Evolutionary conservation across 179 eudicot genomes (phyloP), one percentile per base, ranked within the genome.

Genomic region (Vitellaria paradoxa): DNA sequence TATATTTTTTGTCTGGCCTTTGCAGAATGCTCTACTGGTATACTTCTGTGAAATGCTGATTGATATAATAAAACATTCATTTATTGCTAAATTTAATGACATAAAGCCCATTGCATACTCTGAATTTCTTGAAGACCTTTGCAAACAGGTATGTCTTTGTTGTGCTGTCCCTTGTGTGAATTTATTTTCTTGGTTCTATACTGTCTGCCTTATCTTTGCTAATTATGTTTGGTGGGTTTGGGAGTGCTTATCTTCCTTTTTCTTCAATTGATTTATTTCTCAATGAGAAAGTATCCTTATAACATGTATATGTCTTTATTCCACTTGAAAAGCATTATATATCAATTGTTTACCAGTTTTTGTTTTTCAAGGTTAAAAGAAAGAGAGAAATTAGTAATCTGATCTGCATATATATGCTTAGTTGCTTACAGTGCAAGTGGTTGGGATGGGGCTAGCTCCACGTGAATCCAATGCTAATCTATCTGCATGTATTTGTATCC

Each of bases 121-220:
- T 53, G 99, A 96, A 80, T 96, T 89, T 85, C 95, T 96, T 67
- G 99, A 96, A 88, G 99, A 93, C 77, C 98, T 96, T 30, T 96
- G 97, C 87, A 96, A 91, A 82, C 99, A 96, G 99, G 99, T 93
- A 89, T 50, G 45, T 14, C 46, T 18, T 53, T 69, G 70, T 77
- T 20, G 26, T 15, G 60, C 15, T 24, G 13, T 53, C 42, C 56
- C 30, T 7, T 50, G n/a, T 76, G 7, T 12, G 24, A 24, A 7
- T 49, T 65, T 50, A 50, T 18, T 30, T 64, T 15, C 23, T 63
- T 62, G 20, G 68, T 74, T 42, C 20, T 14, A 9, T 49, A 8
- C 37, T 50, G 60, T 4, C 52, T 30, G 6, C 8, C 20, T 63
- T 52, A 26, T 65, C 64, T 40, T 40, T 30, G 18, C 37, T 6